Percentiles rank a stretch among this genome's conserved stretches.
Evolutionary conservation across 108 stramenopile genomes (phyloP).

Genomic region (Cylindrotheca closterium): DNA sequence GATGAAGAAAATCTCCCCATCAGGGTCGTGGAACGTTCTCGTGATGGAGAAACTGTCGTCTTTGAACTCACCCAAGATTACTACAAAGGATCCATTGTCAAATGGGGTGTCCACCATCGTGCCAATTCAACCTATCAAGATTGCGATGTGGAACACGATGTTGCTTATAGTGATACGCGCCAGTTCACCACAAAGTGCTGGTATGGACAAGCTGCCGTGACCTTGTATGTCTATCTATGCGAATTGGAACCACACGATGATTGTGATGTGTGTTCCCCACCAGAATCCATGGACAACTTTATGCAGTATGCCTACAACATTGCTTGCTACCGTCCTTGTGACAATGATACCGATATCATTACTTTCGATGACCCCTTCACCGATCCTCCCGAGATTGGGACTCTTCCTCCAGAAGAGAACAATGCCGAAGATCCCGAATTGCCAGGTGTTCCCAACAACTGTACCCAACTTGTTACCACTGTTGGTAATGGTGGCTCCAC

Average conservation of each 20-base stretch:
- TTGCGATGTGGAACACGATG: not conserved
- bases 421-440: too few relatives aligned
- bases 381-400: not conserved
- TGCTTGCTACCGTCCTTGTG: too few relatives aligned
- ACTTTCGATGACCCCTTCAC: not conserved
- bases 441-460: slow-evolving; percentile 4
- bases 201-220: not conserved
- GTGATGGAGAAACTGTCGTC: not conserved
- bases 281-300: not conserved
- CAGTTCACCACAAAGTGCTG: not conserved
- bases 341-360: slow-evolving; percentile 11
- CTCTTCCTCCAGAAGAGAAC: not conserved
- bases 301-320: too few relatives aligned
- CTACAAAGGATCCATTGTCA: not conserved
- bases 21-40: not conserved
- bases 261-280: not conserved
- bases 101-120: not conserved
- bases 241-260: not conserved
- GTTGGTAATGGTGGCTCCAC: not conserved
- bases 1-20: not conserved
- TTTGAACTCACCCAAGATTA: not conserved
- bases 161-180: not conserved
- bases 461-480: not conserved
- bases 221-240: not conserved
- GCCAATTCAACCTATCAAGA: not conserved